These are phyloP conservation scores for Cucumis sativus DNA, from an alignment of 306 rosid species.

Conservation along the genomic window DNA sequence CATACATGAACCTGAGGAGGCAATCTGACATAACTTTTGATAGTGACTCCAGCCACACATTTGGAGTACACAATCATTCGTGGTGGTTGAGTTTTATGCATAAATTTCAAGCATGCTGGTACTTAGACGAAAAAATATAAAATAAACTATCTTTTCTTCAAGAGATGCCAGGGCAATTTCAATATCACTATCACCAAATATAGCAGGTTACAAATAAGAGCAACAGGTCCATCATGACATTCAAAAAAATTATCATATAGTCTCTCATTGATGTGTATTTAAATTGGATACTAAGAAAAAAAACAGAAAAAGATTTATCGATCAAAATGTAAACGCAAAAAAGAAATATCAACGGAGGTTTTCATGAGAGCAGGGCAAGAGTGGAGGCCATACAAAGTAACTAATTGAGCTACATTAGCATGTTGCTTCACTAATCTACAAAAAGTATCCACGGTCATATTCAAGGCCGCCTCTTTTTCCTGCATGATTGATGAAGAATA, in stretches of 20 bases:
- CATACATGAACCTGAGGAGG: background rate
- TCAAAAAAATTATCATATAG: background rate
- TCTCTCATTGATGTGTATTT: background rate
- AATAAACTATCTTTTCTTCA: background rate
- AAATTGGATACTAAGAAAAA: background rate
- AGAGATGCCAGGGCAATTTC: background rate
- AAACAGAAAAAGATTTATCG: background rate
- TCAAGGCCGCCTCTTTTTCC: constrained; percentile 99
- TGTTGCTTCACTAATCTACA: constrained; percentile 98
- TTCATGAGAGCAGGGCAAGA: constrained; percentile 13
- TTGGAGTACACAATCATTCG: background rate
- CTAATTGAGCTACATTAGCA: constrained; percentile 78
- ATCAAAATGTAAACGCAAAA: background rate
- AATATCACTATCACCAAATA: background rate
- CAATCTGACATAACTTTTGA: background rate
- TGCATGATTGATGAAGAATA: constrained; percentile 30
- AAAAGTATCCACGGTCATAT: constrained; percentile 77
- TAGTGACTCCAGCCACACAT: background rate
- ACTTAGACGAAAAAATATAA: background rate
- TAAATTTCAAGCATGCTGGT: background rate
- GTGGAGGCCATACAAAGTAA: constrained; percentile 61
- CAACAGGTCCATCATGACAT: background rate
- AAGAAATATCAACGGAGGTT: constrained; percentile 4
- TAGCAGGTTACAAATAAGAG: background rate
- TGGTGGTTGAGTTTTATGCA: background rate